Evolutionary conservation across 2,329 filamentous ascomycete genomes (phyloP).

Genomic region (Colletotrichum sp.): DNA sequence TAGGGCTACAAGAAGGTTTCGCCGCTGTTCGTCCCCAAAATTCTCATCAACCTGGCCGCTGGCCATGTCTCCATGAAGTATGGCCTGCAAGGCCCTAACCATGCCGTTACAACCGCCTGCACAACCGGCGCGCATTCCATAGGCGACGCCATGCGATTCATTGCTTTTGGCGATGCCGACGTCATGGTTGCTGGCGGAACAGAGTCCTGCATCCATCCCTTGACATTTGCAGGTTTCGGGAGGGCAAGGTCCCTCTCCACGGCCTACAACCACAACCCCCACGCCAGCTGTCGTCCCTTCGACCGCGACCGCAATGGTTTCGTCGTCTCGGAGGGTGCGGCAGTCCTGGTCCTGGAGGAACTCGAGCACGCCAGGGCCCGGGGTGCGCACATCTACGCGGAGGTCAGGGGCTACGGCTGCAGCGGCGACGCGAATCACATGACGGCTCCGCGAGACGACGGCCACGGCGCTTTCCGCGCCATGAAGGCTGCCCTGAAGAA

Average conservation of each 20-base stretch:
- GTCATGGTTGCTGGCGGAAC: constrained; percentile 97
- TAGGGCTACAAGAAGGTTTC: constrained; percentile 93
- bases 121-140: constrained; percentile 96
- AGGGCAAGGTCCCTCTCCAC: constrained; percentile 86
- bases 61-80: constrained; percentile 94
- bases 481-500: constrained; percentile 85
- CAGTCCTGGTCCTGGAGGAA: constrained; percentile 87
- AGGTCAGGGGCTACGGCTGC: constrained; percentile 86
- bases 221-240: constrained; percentile 91
- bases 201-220: constrained; percentile 93
- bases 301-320: constrained; percentile 83
- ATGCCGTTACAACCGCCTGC: constrained; percentile 91
- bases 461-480: constrained; percentile 78
- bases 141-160: constrained; percentile 91
- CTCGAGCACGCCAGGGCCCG: constrained; percentile 83
- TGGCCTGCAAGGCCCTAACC: constrained; percentile 89
- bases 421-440: constrained; percentile 93
- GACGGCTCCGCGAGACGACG: constrained; percentile 86
- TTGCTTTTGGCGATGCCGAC: constrained; percentile 88
- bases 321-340: constrained; percentile 91
- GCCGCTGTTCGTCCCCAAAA: constrained; percentile 88
- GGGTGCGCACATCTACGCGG: constrained; percentile 84
- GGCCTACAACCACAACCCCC: constrained; percentile 75
- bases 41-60: constrained; percentile 93
- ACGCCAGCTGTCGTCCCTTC: constrained; percentile 82